These are phyloP conservation scores for Saccharomycopsis crataegensis DNA, from an alignment of 1,139 yeast species.

Conservation along the genomic window DNA sequence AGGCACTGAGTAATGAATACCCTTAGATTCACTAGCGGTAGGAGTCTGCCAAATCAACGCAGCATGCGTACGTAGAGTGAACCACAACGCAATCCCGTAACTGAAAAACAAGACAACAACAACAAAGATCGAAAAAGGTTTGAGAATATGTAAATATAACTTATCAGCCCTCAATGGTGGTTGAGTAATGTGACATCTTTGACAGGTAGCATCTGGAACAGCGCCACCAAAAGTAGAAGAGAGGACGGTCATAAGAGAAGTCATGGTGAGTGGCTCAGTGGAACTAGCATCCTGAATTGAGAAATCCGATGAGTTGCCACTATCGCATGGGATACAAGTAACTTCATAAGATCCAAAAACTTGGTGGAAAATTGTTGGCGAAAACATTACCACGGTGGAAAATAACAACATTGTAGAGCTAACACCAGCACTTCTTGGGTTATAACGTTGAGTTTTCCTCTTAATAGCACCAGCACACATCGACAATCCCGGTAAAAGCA, in stretches of 20 bases:
- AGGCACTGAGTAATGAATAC: neutral
- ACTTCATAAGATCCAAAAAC: slow-evolving; percentile 86
- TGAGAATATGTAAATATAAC: slow-evolving; percentile 56
- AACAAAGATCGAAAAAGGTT: slow-evolving; percentile 78
- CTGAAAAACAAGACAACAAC: slow-evolving; percentile 77
- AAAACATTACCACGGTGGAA: slow-evolving; percentile 87
- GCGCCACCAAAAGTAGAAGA: slow-evolving; percentile 1
- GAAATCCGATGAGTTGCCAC: slow-evolving; percentile 14
- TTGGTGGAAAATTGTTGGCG: slow-evolving; percentile 87
- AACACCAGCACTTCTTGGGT: slow-evolving; percentile 95
- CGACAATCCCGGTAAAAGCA: slow-evolving; percentile 85
- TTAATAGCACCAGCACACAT: slow-evolving; percentile 96
- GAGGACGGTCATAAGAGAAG: neutral
- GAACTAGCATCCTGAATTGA: neutral
- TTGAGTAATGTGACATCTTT: slow-evolving; percentile 72
- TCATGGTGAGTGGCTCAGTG: slow-evolving; percentile 9
- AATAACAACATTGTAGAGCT: slow-evolving; percentile 91
- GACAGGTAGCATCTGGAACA: slow-evolving; percentile 34
- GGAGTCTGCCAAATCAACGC: slow-evolving; percentile 89
- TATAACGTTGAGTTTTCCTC: slow-evolving; percentile 88
- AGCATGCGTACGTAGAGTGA: slow-evolving; percentile 93
- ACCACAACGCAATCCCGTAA: slow-evolving; percentile 84
- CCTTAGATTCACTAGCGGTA: slow-evolving; percentile 23
- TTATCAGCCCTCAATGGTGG: slow-evolving; percentile 60
- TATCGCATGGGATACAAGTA: slow-evolving; percentile 48